Base-by-base conservation (phyloP, 2,329 filamentous ascomycete genomes). In the Hymenoscyphus fructigenus region DNA sequence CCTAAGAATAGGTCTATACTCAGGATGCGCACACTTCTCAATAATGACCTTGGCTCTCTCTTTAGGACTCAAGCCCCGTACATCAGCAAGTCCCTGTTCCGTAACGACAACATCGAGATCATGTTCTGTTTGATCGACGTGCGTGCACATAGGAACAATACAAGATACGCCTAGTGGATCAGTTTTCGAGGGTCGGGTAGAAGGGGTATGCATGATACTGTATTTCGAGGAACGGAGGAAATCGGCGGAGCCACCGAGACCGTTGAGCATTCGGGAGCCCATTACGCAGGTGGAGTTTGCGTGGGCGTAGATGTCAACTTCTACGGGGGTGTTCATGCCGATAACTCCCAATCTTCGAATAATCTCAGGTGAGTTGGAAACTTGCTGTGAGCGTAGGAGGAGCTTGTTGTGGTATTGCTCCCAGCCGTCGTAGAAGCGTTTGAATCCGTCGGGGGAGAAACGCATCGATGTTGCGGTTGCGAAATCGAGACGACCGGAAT, bases 251-350 rank as follows among this genome's bases (percentile, higher is more conserved):
- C 91, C 91, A 59, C 91, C 91, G 6, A 95, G 86, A 12, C 91
- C 91, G 81, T 94, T 94, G 66, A 95, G 84, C 91, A 94, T 95
- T 64, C 93, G 88, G 67, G 85, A 89, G 69, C 93, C 92, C 88
- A 95, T 92, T 26, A 96, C 92, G 75, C 91, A 93, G 62, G 92
- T 96, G 67, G 85, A 89, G 85, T 96, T 97, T 72, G 93, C 93
- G 80, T 96, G 92, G 1, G 92, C 93, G 80, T 96, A 96, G 74
- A 96, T 96, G 79, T 96, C 93, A 17, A 96, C 92, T 79, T 96
- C 93, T 57, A 96, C 91, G 26, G 92, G 92, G 0, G 92, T 96
- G 84, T 96, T 96, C 92, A 96, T 96, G 76, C 91, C 92, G 72
- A 97, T 96, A 70, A 93, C 88, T 67, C 92, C 92, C 1, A 96